Percentiles rank a stretch among this genome's conserved stretches.
Evolutionary conservation across 306 rosid species (phyloP).

Genomic region (Cucurbita pepo): DNA sequence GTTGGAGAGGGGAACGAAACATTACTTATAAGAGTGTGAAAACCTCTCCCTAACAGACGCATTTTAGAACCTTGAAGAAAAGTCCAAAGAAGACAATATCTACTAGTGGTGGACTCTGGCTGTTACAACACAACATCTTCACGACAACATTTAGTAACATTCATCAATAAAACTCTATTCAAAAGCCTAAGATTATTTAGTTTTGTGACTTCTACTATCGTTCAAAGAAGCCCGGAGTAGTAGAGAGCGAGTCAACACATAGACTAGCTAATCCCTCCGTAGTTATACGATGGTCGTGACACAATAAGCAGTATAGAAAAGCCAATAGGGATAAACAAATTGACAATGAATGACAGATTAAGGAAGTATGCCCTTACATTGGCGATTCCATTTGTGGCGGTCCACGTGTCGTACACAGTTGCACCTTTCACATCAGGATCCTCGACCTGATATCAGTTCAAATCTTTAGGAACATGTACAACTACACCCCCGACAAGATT

Average conservation of each 20-base stretch:
- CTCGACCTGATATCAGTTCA: constrained; percentile 45
- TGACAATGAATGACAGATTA: background rate
- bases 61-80: too few species aligned
- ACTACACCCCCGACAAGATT: background rate
- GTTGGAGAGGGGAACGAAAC: too few species aligned
- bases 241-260: background rate
- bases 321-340: background rate
- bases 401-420: constrained; percentile 47
- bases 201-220: background rate
- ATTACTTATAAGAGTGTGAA: too few species aligned
- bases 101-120: too few species aligned
- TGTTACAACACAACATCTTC: too few species aligned
- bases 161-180: background rate
- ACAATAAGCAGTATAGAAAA: background rate
- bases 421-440: constrained; percentile 62
- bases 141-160: background rate
- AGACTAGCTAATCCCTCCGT: background rate
- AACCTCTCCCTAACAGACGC: too few species aligned
- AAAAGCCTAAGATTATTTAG: background rate
- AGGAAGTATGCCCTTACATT: constrained; percentile 27
- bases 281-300: background rate
- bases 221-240: background rate
- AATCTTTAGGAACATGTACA: background rate
- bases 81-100: too few species aligned
- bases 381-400: constrained; percentile 14